Conservation (phyloP, 352 stramenopile species). For the Ophiocytium majus region DNA sequence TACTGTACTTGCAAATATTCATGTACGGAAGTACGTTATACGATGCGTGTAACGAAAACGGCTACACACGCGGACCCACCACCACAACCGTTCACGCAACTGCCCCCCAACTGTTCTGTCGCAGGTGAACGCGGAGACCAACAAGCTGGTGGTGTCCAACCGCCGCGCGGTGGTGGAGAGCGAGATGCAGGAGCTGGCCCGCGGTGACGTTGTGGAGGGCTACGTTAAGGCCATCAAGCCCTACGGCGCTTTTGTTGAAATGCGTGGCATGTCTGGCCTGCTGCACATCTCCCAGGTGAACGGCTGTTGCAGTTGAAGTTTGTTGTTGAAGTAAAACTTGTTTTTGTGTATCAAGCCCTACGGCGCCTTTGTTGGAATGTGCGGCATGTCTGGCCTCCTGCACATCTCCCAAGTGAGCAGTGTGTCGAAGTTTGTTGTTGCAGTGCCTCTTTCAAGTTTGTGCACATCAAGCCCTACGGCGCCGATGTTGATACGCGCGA, state of each 20-base stretch:
- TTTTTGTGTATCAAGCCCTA: conserved; percentile 81
- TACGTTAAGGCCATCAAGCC: conserved; percentile 74
- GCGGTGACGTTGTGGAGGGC: conserved; percentile 72
- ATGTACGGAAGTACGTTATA: too few species aligned
- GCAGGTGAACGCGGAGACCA: conserved; percentile 61
- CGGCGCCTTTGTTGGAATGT: conserved; percentile 77
- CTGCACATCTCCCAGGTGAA: conserved; percentile 83
- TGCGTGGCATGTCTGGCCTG: conserved; percentile 74
- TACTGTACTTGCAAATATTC: too few species aligned
- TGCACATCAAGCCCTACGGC: too few species aligned
- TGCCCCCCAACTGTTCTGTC: too few species aligned
- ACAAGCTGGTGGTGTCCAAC: conserved; percentile 78
- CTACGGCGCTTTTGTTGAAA: conserved; percentile 79
- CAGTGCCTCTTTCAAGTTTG: too few species aligned
- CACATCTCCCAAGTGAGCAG: conserved; percentile 85
- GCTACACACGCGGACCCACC: too few species aligned
- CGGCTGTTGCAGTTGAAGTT: too few species aligned
- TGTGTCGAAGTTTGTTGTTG: too few species aligned
- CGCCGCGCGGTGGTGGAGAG: conserved; percentile 69
- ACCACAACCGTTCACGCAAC: too few species aligned
- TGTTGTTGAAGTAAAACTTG: too few species aligned
- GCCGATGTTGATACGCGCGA: too few species aligned
- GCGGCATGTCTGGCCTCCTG: conserved; percentile 74
- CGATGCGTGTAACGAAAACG: too few species aligned
- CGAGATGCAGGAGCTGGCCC: conserved; percentile 70